These are phyloP conservation scores for Heteromeles arbutifolia DNA, from an alignment of 306 rosid species.

Conservation along the genomic window DNA sequence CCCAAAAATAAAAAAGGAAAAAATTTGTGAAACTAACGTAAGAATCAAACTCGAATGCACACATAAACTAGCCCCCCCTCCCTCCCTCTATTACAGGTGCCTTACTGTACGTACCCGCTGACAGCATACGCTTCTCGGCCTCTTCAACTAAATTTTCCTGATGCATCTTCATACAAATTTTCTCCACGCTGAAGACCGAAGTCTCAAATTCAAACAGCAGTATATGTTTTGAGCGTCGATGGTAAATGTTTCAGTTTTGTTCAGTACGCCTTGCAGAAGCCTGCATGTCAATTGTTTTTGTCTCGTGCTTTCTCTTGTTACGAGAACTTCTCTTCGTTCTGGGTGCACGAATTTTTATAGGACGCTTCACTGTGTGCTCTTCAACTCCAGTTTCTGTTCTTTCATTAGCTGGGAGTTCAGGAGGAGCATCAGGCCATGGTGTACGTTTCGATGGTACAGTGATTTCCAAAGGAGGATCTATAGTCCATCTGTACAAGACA, in stretches of 20 bases:
- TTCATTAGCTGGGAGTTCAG: constrained; percentile 71
- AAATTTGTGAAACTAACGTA: constrained; percentile 25
- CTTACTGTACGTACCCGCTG: constrained; percentile 14
- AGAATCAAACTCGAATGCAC: constrained; percentile 33
- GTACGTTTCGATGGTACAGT: constrained; percentile 81
- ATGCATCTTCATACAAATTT: constrained; percentile 20
- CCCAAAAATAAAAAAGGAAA: constrained; percentile 21
- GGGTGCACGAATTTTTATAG: constrained; percentile 57
- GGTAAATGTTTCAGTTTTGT: constrained; percentile 34
- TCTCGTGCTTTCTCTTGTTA: constrained; percentile 80
- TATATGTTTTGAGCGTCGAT: constrained; percentile 18
- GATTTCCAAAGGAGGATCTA: constrained; percentile 89
- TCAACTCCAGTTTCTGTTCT: constrained; percentile 29
- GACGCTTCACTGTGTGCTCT: constrained; percentile 43
- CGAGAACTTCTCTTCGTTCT: constrained; percentile 56
- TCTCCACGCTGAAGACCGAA: constrained; percentile 29
- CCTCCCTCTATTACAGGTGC: constrained; percentile 5
- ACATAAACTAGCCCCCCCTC: constrained; percentile 28
- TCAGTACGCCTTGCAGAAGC: constrained; percentile 48
- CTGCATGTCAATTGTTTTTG: constrained; percentile 52
- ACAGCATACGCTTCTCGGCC: constrained; percentile 27
- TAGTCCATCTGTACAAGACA: constrained; percentile 62
- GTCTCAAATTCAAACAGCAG: constrained; percentile 32
- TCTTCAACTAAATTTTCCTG: not conserved
- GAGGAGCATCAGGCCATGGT: constrained; percentile 97